phyloP scores from a whole-genome alignment of 257 asterid genomes.

The Nicotiana tomentosiformis region DNA sequence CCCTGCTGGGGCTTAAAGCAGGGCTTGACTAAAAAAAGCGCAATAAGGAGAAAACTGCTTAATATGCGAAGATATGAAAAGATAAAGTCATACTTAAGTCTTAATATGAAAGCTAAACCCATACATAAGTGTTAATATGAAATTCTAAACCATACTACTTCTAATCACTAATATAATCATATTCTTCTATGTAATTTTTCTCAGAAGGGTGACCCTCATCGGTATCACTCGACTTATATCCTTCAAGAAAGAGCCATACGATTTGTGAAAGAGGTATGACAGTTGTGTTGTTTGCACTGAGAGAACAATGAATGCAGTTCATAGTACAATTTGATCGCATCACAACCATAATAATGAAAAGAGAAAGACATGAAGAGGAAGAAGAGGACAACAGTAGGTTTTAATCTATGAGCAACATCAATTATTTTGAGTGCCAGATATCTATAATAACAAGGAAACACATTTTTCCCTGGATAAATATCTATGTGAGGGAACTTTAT shows the following conservation, averaged over 20 bases:
- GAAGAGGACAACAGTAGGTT: not conserved
- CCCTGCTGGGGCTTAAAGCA: too few relatives aligned
- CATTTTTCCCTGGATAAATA: not conserved
- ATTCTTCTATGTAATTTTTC: too few relatives aligned
- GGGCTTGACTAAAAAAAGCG: too few relatives aligned
- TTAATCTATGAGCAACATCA: not conserved
- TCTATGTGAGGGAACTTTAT: not conserved
- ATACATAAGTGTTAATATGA: too few relatives aligned
- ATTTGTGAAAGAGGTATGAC: not conserved
- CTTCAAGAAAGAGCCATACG: not conserved
- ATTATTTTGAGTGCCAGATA: not conserved
- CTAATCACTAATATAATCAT: too few relatives aligned
- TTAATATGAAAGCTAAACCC: too few relatives aligned
- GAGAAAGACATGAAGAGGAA: not conserved
- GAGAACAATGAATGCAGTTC: not conserved
- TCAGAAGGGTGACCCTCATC: too few relatives aligned
- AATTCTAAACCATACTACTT: too few relatives aligned
- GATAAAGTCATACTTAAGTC: too few relatives aligned
- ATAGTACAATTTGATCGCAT: not conserved
- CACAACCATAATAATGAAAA: not conserved
- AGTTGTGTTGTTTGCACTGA: not conserved
- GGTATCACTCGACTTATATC: too few relatives aligned
- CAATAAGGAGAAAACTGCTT: too few relatives aligned
- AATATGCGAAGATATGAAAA: too few relatives aligned
- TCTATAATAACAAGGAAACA: not conserved